A percentile compares a stretch with the other conserved stretches of the same genome.
Conservation (phyloP, 805 yeast genomes). For the Wickerhamiella kazuoi region DNA sequence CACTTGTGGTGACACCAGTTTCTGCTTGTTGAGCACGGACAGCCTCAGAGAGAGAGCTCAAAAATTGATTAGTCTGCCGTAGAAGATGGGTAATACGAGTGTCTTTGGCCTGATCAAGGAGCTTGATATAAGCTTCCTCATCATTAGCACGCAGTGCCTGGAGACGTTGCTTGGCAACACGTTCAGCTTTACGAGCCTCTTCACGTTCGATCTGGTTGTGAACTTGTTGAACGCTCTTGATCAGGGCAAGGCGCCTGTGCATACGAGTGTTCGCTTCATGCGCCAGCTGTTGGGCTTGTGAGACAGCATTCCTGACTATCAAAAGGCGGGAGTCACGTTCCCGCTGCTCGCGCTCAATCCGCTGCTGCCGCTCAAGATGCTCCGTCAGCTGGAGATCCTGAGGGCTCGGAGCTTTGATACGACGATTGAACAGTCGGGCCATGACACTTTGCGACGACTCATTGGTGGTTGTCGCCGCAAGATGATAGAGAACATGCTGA, state of each 20-base stretch:
- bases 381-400: conserved; percentile 52
- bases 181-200: conserved; percentile 74
- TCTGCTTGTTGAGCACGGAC: conserved; percentile 65
- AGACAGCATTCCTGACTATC: conserved; percentile 15
- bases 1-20: conserved; percentile 8
- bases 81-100: conserved; percentile 91
- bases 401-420: conserved; percentile 39
- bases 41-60: conserved; percentile 78
- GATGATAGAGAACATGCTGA: conserved; percentile 56
- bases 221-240: conserved; percentile 27
- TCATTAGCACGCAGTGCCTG: conserved; percentile 92
- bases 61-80: conserved; percentile 76
- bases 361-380: conserved; percentile 26
- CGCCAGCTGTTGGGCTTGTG: conserved; percentile 14
- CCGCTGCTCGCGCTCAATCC: conserved; percentile 24
- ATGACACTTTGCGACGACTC: conserved; percentile 34
- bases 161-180: conserved; percentile 92
- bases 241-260: conserved; percentile 12
- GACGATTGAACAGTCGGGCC: conserved; percentile 74
- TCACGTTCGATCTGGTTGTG: conserved; percentile 75
- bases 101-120: conserved; percentile 91
- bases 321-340: conserved; percentile 21
- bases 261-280: conserved; percentile 13
- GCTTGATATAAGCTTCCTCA: conserved; percentile 91
- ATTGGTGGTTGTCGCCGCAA: conserved; percentile 58